Evolutionary conservation across 257 asterid genomes (phyloP), one percentile per base, ranked within the genome.

Genomic region (Capsicum rhomboideum): DNA sequence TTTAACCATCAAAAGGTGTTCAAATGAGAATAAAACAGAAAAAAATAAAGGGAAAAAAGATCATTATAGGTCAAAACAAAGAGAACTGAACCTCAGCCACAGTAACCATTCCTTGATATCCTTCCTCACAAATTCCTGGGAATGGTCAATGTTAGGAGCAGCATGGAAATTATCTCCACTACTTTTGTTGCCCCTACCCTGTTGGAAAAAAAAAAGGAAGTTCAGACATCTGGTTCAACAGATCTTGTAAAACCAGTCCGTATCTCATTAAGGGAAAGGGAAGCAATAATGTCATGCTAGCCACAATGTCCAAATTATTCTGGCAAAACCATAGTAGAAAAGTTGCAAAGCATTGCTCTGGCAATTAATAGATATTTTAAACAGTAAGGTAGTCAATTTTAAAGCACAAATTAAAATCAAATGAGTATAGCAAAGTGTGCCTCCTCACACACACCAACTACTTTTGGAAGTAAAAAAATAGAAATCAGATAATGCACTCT

Each of bases 101-200:
- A 53, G 20, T 82, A 97, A 64, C 99, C 99, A 95, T 89, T 95
- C 98, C 91, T 89, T 95, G 86, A 97, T 88, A 88, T 97, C 99
- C 63, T 88, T 95, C 79, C 98, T 92, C 83, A 97, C 99, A 59
- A 95, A 97, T 29, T 95, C 98, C 89, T 97, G 99, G 66, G 99
- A 97, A 85, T 95, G 99, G 87, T 97, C 98, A 84, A 97, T 97
- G 80, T 97, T 97, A 87, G 99, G 99, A 86, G 99, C 99, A 28
- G 99, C 98, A 86, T 95, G 99, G 91, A 97, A 97, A 89, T 87
- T 89, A 82, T 97, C 99, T 83, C 99, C 99, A 61, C 99, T 94
- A 78, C 99, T 97, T 88, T 93, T 95, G 86, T 95, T 97, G 85
- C 98, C 99, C 88, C 92, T 89, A 83, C 99, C 99, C 99, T 97